Base-by-base conservation (phyloP, 1,284 basidiomycete species). In the Ganoderma multipileum region DNA sequence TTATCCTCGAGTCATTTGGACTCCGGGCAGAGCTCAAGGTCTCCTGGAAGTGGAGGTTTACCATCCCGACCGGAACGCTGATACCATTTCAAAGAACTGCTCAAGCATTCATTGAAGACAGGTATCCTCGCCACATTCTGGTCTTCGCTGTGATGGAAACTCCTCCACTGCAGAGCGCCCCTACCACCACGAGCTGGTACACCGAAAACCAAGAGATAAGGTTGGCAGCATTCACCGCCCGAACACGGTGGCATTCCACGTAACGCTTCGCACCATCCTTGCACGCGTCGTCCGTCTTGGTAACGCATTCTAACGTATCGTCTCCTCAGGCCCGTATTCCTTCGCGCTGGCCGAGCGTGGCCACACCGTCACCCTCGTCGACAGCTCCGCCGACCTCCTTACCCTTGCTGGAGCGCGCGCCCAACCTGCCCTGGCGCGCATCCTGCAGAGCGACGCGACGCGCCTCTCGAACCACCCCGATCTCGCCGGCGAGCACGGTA, bases 161-260 rank as follows among this genome's bases (percentile, higher is more conserved):
- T 42, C 14, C 14, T 16, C 14, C 39, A 41, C 39, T 3, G 41
- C 14, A 42, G 5, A 42, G 41, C 41, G 38, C 9, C 12, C 9
- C 38, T 39, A 39, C 12, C 38, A 39, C 69, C 12, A 8, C 68
- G 16, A 36, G 55, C 20, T 69, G 63, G 52, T 74, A 74, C 65
- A 33, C 33, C 33, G 42, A 64, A 7, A 47, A 72, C 38, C 68
- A 71, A 8, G 47, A 54, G 12, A 39, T 65, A 71, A 74, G 59
- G 68, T 71, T 38, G 64, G 64, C 23, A 61, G 70, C 3, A 61
- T 72, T n/a, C 41, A 42, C 14, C 68, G 71, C 23, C n/a, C 42
- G 30, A 71, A 72, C 58, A 63, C 64, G 14, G 68, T 74, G 36
- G 73, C 72, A 63, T 71, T 63, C 61, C 69, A 74, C 38, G 68